These are phyloP conservation scores for Xerocomellus intermedius DNA, from an alignment of 768 basidiomycete genomes.

Conservation along the genomic window DNA sequence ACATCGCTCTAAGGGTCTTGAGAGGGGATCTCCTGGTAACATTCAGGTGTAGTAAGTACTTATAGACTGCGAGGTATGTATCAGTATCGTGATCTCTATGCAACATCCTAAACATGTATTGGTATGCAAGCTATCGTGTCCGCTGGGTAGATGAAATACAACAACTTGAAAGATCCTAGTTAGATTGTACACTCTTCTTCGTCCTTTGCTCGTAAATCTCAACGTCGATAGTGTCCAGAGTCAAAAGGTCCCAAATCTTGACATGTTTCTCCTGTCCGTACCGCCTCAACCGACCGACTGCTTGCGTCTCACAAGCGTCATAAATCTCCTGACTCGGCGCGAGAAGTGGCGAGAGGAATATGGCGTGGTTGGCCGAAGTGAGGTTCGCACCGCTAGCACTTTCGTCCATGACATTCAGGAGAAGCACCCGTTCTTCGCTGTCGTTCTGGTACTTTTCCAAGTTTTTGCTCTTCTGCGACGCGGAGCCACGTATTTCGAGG, in stretches of 20 bases:
- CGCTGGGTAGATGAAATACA: slow-evolving; percentile 2
- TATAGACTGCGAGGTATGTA: not conserved
- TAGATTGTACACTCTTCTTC: slow-evolving; percentile 22
- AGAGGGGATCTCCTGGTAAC: not conserved
- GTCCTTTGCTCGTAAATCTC: slow-evolving; percentile 67
- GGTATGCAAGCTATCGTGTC: slow-evolving; percentile 14
- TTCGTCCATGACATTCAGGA: slow-evolving; percentile 93
- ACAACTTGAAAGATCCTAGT: slow-evolving; percentile 23
- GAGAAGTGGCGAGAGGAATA: slow-evolving; percentile 91
- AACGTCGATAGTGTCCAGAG: slow-evolving; percentile 84
- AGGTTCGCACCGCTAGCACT: slow-evolving; percentile 93
- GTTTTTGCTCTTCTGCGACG: slow-evolving; percentile 74
- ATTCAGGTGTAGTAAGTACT: not conserved
- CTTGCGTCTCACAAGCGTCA: slow-evolving; percentile 78
- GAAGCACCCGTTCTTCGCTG: slow-evolving; percentile 72
- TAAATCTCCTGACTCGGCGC: slow-evolving; percentile 82
- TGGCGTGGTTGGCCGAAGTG: slow-evolving; percentile 90
- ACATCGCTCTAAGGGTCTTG: not conserved
- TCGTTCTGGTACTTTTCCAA: slow-evolving; percentile 85
- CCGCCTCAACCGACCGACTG: slow-evolving; percentile 78
- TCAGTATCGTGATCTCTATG: not conserved
- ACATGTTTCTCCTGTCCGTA: slow-evolving; percentile 84
- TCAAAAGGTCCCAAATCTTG: slow-evolving; percentile 79
- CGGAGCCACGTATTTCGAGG: slow-evolving; percentile 79
- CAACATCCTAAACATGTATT: not conserved